Evolutionary conservation across 495 filamentous ascomycete genomes (phyloP).

Genomic region (Neurospora hispaniola): DNA sequence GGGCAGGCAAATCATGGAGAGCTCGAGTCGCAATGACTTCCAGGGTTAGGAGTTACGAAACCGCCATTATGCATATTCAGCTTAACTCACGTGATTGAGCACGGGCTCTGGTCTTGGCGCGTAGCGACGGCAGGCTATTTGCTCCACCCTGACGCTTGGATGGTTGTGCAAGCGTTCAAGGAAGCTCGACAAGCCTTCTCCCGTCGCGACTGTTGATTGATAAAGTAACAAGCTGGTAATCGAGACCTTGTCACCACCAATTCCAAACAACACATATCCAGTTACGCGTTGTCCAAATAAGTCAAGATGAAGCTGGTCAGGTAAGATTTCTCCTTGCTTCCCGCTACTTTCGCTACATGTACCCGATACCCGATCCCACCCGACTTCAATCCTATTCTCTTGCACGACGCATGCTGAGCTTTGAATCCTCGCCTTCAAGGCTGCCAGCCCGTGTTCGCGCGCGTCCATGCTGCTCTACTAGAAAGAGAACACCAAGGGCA

Average conservation of each 20-base stretch:
- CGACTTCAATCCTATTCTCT: not conserved
- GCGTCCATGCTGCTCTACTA: constrained; percentile 1
- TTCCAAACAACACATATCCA: not conserved
- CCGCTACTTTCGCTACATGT: constrained; percentile 2
- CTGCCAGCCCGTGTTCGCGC: constrained; percentile 5
- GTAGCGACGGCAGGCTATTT: not conserved
- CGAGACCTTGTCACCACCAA: not conserved
- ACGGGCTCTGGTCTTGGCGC: not conserved
- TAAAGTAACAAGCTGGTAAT: not conserved
- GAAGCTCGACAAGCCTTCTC: not conserved
- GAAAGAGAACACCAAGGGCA: not conserved
- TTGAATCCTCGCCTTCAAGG: constrained; percentile 18
- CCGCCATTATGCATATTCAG: not conserved
- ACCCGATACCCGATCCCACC: constrained; percentile 2
- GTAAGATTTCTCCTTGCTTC: constrained; percentile 42
- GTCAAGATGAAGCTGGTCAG: constrained; percentile 94
- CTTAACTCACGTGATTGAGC: not conserved
- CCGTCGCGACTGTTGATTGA: not conserved
- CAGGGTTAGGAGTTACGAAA: not conserved
- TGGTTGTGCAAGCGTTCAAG: not conserved
- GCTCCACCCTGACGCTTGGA: not conserved
- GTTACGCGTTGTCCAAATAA: constrained; percentile 6
- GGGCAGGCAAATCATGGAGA: not conserved
- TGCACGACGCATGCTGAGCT: constrained; percentile 7
- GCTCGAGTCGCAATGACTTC: not conserved